Conservation (phyloP, 2,329 filamentous ascomycete genomes). For the Bipolaris bicolor region DNA sequence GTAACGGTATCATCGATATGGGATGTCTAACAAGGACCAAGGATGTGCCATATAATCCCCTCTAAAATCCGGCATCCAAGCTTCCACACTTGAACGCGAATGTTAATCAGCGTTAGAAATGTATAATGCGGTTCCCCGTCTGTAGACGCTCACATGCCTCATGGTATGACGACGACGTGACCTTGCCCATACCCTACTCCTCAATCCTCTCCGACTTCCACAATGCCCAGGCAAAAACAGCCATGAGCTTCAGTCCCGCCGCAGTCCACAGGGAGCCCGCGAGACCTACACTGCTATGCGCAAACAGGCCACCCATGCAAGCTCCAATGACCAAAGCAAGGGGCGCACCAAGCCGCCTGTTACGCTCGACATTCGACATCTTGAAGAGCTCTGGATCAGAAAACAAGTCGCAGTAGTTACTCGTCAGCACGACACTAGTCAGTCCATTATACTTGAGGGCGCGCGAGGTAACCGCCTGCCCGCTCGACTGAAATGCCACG, state of each 20-base stretch:
- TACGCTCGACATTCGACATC: slow-evolving; percentile 58
- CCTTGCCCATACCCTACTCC: not conserved
- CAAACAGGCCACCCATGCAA: slow-evolving; percentile 61
- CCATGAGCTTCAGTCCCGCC: slow-evolving; percentile 48
- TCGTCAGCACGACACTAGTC: slow-evolving; percentile 80
- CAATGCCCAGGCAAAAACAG: slow-evolving; percentile 50
- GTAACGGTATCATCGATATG: too few species aligned
- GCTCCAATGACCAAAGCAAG: slow-evolving; percentile 61
- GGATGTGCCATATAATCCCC: too few species aligned
- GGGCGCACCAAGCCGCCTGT: slow-evolving; percentile 59
- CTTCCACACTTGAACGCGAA: too few species aligned
- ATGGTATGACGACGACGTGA: not conserved
- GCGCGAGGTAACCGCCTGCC: slow-evolving; percentile 76
- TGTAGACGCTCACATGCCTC: not conserved
- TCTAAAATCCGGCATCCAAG: too few species aligned
- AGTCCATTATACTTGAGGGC: slow-evolving; percentile 72
- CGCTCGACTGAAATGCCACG: slow-evolving; percentile 77
- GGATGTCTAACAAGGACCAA: too few species aligned
- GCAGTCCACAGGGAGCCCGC: slow-evolving; percentile 59
- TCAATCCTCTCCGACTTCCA: slow-evolving; percentile 46
- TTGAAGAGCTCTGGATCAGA: slow-evolving; percentile 65
- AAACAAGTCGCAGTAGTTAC: slow-evolving; percentile 81
- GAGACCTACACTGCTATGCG: slow-evolving; percentile 59
- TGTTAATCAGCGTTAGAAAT: too few species aligned
- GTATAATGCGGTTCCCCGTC: too few species aligned